A percentile compares a stretch with the other conserved stretches of the same genome.
phyloP scores from a whole-genome alignment of 2,329 filamentous ascomycete genomes.

The Botryosphaeria dothidea region DNA sequence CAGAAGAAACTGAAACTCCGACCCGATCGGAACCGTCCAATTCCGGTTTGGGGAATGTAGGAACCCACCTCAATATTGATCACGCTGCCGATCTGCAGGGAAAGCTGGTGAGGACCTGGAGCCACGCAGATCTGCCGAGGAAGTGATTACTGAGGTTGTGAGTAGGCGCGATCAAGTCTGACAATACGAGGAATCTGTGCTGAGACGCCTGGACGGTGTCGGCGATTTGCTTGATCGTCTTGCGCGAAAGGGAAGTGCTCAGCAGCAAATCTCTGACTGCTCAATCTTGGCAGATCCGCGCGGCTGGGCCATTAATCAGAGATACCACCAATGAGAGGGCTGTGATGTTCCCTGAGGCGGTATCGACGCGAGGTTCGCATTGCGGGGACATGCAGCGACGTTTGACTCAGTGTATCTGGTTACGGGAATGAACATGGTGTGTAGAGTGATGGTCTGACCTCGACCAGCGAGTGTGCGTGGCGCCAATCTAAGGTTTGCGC shows the following conservation, averaged over 20 bases:
- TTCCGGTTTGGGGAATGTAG: neutral
- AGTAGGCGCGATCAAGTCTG: no score
- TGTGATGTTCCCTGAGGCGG: neutral
- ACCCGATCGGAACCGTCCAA: neutral
- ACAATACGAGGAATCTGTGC: neutral
- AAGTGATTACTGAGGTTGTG: neutral
- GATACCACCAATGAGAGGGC: neutral
- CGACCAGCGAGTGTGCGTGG: neutral
- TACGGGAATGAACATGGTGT: neutral
- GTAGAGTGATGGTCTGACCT: neutral
- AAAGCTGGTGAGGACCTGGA: no score
- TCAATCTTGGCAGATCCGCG: neutral
- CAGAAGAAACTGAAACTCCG: neutral
- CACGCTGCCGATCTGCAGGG: neutral
- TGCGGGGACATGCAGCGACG: neutral
- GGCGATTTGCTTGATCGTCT: neutral
- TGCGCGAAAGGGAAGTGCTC: neutral
- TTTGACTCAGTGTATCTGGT: neutral
- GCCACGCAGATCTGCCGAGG: neutral
- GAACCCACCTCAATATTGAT: conserved; percentile 4
- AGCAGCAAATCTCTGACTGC: neutral
- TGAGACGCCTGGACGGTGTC: neutral
- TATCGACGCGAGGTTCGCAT: neutral
- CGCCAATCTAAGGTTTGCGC: neutral
- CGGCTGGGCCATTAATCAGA: no score